Evolutionary conservation across 2,329 filamentous ascomycete species (phyloP), one percentile per base, ranked within the genome.

Genomic region (Purpureocillium lavendulum): DNA sequence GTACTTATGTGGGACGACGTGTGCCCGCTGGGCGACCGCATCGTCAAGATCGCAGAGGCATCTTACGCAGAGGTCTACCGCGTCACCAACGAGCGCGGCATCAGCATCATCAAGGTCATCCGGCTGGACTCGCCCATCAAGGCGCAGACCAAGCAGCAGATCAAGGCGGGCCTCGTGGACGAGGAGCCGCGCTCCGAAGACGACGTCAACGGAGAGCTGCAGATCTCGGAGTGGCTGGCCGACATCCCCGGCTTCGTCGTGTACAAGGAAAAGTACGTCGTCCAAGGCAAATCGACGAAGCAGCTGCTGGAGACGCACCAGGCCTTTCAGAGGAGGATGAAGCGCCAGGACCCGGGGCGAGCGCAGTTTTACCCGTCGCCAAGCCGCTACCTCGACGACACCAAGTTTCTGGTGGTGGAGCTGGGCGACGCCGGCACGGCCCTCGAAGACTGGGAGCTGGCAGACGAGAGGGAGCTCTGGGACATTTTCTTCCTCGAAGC

Each of bases 61-160:
- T 82, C 78, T 2, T 82, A 75, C 48, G 77, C 78, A 6, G 78
- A 82, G 52, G 76, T 82, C 9, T 82, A 81, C 49, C 74, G 76
- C 9, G 67, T 82, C 46, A 73, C 65, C 35, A 81, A 79, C 50
- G 62, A 67, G 33, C 64, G 69, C 13, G 77, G 76, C 8, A 77
- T 72, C 18, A 80, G 75, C 54, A 80, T 82, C 50, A 75, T 82
- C 58, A 82, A 82, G 48, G 71, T 75, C 15, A 77, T 82, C 42
- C 70, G 77, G 2, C 65, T 82, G 9, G 57, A 70, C 10, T 79
- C 75, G 1, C 72, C 73, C 4, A 74, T 80, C 43, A 75, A 70
- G 44, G 52, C 71, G 0, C 72, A 77, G 49, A 79, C 75, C 7
- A 77, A 75, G 42, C 57, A 70, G 0, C 75, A 80, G 53, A 59